Evolutionary conservation across 208 protist species (phyloP).

Genomic region (Trypanosoma caninum): DNA sequence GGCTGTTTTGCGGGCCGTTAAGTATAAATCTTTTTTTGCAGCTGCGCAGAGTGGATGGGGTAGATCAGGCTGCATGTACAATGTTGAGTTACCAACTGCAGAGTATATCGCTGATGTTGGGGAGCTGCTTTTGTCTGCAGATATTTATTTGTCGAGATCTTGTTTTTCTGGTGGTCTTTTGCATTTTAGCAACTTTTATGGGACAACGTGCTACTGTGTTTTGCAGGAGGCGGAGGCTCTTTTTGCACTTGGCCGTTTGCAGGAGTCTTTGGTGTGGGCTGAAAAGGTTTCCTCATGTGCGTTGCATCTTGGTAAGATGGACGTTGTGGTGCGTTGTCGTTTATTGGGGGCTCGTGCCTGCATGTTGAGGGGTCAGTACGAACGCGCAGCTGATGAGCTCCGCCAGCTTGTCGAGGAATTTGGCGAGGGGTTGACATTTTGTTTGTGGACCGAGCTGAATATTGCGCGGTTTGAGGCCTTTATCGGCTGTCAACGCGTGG

Average conservation of each 20-base stretch:
- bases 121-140: conserved; percentile 19
- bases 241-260: conserved; percentile 30
- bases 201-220: conserved; percentile 33
- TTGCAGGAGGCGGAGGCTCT: conserved; percentile 46
- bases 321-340: conserved; percentile 19
- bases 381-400: conserved; percentile 1
- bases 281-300: conserved; percentile 28
- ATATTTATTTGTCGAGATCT: not conserved
- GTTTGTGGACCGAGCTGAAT: conserved; percentile 22
- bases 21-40: conserved; percentile 21
- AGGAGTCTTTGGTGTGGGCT: conserved; percentile 34
- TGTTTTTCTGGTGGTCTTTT: not conserved
- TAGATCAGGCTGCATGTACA: conserved; percentile 12
- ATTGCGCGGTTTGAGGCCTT: conserved; percentile 22
- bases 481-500: conserved; percentile 4
- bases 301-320: conserved; percentile 14
- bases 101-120: conserved; percentile 24
- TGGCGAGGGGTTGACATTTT: conserved; percentile 8
- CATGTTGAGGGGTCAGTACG: conserved; percentile 24
- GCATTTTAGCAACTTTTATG: conserved; percentile 24
- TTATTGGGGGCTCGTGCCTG: conserved; percentile 25
- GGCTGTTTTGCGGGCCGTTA: conserved; percentile 29
- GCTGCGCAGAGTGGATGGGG: conserved; percentile 35
- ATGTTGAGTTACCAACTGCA: conserved; percentile 8
- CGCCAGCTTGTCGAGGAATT: not conserved